Evolutionary conservation across 2,329 filamentous ascomycete species (phyloP).

Genomic region (Aspergillus ruber): DNA sequence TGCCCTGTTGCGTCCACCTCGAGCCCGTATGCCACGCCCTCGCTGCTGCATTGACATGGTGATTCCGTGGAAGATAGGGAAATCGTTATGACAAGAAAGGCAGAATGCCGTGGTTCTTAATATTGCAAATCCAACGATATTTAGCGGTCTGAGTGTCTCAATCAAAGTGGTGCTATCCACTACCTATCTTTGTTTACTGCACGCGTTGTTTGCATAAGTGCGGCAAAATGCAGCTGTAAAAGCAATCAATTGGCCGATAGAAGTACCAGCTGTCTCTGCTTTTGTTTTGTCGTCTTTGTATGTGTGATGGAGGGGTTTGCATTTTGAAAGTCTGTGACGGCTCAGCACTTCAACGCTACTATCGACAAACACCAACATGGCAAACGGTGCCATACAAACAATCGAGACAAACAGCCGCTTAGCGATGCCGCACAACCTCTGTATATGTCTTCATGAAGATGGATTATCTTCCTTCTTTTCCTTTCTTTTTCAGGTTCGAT

Average conservation of each 20-base stretch:
- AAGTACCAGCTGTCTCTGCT: background rate
- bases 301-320: background rate
- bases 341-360: too few species aligned
- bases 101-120: background rate
- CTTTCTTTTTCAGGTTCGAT: too few species aligned
- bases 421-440: too few species aligned
- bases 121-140: too few species aligned
- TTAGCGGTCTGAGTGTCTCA: background rate
- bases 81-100: background rate
- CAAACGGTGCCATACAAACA: too few species aligned
- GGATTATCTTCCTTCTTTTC: too few species aligned
- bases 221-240: background rate
- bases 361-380: too few species aligned
- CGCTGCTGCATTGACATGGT: background rate
- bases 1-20: background rate
- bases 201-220: background rate
- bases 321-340: too few species aligned
- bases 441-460: too few species aligned
- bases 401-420: too few species aligned
- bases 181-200: background rate
- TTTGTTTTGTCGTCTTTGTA: background rate
- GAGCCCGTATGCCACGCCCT: background rate
- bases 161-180: background rate
- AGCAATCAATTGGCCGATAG: background rate
- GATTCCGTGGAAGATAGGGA: background rate